phyloP scores from a whole-genome alignment of 306 rosid species.

The Trifolium pratense region DNA sequence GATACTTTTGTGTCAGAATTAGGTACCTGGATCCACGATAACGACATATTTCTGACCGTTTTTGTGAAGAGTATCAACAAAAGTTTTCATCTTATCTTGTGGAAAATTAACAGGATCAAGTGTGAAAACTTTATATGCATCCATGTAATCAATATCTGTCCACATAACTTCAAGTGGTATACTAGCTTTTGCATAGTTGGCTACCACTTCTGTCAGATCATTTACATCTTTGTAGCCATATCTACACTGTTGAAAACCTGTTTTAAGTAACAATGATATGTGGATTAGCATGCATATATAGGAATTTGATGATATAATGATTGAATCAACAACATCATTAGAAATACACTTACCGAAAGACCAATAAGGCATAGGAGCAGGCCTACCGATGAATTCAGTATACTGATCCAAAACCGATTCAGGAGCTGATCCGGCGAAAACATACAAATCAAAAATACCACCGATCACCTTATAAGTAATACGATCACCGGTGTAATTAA shows the following conservation, averaged over 20 bases:
- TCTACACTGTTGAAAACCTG: slow-evolving; percentile 88
- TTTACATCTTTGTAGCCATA: slow-evolving; percentile 77
- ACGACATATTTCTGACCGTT: slow-evolving; percentile 82
- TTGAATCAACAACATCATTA: not conserved
- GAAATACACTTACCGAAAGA: slow-evolving; percentile 73
- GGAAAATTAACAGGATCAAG: slow-evolving; percentile 90
- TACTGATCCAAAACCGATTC: slow-evolving; percentile 76
- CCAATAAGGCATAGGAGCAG: slow-evolving; percentile 87
- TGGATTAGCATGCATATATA: slow-evolving; percentile 21
- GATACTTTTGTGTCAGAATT: not conserved
- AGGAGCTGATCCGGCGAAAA: slow-evolving; percentile 77
- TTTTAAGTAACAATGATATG: slow-evolving; percentile 8
- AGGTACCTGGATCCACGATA: slow-evolving; percentile 84
- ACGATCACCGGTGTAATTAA: slow-evolving; percentile 61
- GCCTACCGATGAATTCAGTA: slow-evolving; percentile 79
- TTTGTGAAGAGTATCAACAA: slow-evolving; percentile 67
- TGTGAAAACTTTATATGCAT: slow-evolving; percentile 81
- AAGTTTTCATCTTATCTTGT: slow-evolving; percentile 58
- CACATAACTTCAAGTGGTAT: slow-evolving; percentile 96
- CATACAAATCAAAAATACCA: slow-evolving; percentile 71
- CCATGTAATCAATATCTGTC: slow-evolving; percentile 98
- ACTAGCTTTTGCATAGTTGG: slow-evolving; percentile 67
- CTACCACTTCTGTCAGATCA: slow-evolving; percentile 67
- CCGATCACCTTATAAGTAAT: slow-evolving; percentile 77
- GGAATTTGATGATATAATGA: not conserved